Evolutionary conservation across 768 basidiomycete species (phyloP).

Genomic region (Scleroderma bovista): DNA sequence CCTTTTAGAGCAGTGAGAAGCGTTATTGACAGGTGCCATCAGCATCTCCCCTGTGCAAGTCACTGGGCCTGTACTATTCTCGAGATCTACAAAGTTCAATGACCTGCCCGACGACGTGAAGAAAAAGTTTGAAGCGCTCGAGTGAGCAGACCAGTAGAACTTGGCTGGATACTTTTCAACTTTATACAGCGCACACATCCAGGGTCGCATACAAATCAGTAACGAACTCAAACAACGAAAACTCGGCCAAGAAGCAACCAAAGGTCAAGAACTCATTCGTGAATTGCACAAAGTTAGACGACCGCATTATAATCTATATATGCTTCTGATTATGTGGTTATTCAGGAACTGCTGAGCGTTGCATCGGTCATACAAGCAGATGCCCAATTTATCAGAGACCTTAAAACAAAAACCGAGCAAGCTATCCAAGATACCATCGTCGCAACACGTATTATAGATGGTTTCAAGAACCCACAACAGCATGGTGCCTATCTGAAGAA

Average conservation of each 20-base stretch:
- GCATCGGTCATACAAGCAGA: slow-evolving; percentile 64
- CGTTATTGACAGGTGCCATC: not conserved
- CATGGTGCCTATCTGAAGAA: slow-evolving; percentile 67
- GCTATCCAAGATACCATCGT: slow-evolving; percentile 77
- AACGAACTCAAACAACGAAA: slow-evolving; percentile 75
- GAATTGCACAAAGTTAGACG: slow-evolving; percentile 56
- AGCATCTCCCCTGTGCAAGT: slow-evolving; percentile 28
- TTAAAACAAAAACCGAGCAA: slow-evolving; percentile 71
- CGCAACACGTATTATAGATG: slow-evolving; percentile 72
- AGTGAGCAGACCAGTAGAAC: slow-evolving; percentile 42
- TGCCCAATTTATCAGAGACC: slow-evolving; percentile 57
- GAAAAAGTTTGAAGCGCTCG: slow-evolving; percentile 59
- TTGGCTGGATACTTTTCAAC: slow-evolving; percentile 6
- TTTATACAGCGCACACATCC: slow-evolving; percentile 53
- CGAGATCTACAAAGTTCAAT: slow-evolving; percentile 70
- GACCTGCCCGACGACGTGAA: slow-evolving; percentile 70
- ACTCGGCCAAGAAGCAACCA: slow-evolving; percentile 67
- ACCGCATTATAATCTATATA: not conserved
- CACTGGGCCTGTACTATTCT: slow-evolving; percentile 27
- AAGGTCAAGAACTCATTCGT: slow-evolving; percentile 65
- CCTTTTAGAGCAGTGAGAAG: not conserved
- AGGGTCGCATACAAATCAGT: slow-evolving; percentile 74
- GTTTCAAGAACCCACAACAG: slow-evolving; percentile 70
- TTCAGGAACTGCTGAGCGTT: slow-evolving; percentile 60
- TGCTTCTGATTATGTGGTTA: not conserved